Percentiles rank a stretch among this genome's conserved stretches.
Evolutionary conservation across 2,329 filamentous ascomycete species (phyloP).

Genomic region (Colletotrichum zoysiae): DNA sequence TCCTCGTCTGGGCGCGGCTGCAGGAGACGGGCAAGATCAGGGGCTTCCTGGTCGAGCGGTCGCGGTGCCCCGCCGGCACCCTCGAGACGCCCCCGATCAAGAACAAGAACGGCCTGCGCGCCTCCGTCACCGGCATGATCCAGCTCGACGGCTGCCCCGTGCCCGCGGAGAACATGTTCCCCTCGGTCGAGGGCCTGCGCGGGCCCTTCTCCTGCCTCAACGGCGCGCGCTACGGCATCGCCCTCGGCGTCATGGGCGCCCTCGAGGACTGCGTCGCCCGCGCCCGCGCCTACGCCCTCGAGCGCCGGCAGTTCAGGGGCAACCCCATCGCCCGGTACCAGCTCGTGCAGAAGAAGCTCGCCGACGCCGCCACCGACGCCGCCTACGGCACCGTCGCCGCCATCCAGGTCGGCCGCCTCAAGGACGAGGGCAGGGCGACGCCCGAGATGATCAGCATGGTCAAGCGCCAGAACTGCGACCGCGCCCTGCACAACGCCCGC

Average conservation of each 20-base stretch:
- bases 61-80: slow-evolving; percentile 86
- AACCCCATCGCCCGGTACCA: slow-evolving; percentile 97
- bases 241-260: slow-evolving; percentile 92
- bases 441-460: slow-evolving; percentile 98
- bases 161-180: slow-evolving; percentile 92
- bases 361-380: slow-evolving; percentile 91
- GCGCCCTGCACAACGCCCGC: slow-evolving; percentile 83
- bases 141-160: slow-evolving; percentile 93
- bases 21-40: slow-evolving; percentile 93
- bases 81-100: slow-evolving; percentile 93
- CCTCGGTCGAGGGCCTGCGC: slow-evolving; percentile 84
- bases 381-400: slow-evolving; percentile 92
- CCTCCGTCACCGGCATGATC: slow-evolving; percentile 98
- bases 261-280: slow-evolving; percentile 90
- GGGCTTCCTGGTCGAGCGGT: slow-evolving; percentile 90
- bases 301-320: slow-evolving; percentile 94
- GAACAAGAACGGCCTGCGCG: slow-evolving; percentile 93
- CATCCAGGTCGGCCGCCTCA: slow-evolving; percentile 90
- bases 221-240: slow-evolving; percentile 92
- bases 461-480: slow-evolving; percentile 97
- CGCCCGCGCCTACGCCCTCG: slow-evolving; percentile 87
- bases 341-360: slow-evolving; percentile 96
- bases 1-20: slow-evolving; percentile 93
- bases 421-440: slow-evolving; percentile 87
- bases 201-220: slow-evolving; percentile 97